Base-by-base conservation (phyloP, 129 eudicot species). In the Tagetes patula region DNA sequence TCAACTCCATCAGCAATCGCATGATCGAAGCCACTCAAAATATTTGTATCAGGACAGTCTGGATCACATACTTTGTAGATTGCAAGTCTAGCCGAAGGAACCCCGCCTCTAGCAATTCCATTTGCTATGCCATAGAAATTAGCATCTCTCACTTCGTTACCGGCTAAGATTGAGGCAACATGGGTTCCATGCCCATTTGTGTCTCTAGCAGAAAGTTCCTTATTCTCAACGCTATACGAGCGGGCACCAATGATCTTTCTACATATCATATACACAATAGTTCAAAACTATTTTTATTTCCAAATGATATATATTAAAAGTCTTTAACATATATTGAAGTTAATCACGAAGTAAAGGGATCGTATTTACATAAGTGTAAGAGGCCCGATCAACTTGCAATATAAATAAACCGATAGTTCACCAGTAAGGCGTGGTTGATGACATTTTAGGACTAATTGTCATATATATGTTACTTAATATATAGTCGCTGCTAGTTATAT, bases 181-280 rank as follows among this genome's bases (percentile, higher is more conserved):
- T 88, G 94, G 20, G 81, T 74, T 32, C 87, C 94, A 54, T 88
- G 89, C 8, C 89, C 93, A 0, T 0, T 1, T 0, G 1, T 12
- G 39, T 85, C 90, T 38, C 87, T 75, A 4, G 75, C 80, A 1
- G 87, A 55, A 31, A 9, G 4, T 0, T 1, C 37, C 6, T 8
- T 13, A 2, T 13, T 53, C 32, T 53, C 36, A 12, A 11, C 0
- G 68, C 10, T 47, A 54, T 76, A 84, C 13, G 3, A 55, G 1
- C 85, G 82, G 20, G 92, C 92, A 30, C 89, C 89, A 30, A 87
- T 84, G 30, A 84, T 42, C 37, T 87, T 87, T 3, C 87, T 87
- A 70, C 3, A 39, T 31, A 46, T 45, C 12, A 30, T 11, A 49
- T 49, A 49, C 20, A 0, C 55, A 49, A 49, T 3, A 36, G 27